These are phyloP conservation scores for Jatropha multifida DNA, from an alignment of 441 rosid species.

Conservation along the genomic window DNA sequence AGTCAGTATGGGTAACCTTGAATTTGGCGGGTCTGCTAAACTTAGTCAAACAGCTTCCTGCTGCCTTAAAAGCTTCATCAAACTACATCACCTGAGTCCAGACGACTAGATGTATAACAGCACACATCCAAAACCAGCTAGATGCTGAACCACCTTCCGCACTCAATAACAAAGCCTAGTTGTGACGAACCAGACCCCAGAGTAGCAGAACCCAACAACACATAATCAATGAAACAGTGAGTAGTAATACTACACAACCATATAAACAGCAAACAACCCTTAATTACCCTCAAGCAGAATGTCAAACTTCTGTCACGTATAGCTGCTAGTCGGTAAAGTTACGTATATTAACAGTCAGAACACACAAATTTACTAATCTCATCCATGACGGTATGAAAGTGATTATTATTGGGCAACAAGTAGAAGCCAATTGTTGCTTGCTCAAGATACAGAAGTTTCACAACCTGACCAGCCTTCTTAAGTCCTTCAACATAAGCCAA, in stretches of 20 bases:
- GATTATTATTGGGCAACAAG: slow-evolving; percentile 85
- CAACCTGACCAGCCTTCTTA: slow-evolving; percentile 50
- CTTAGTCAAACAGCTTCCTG: slow-evolving; percentile 31
- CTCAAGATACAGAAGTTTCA: slow-evolving; percentile 66
- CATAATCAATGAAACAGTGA: slow-evolving; percentile 28
- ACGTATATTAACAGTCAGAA: slow-evolving; percentile 40
- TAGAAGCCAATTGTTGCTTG: slow-evolving; percentile 94
- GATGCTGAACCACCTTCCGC: slow-evolving; percentile 34
- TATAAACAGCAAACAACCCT: slow-evolving; percentile 31
- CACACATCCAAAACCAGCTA: slow-evolving; percentile 35
- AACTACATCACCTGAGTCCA: slow-evolving; percentile 29
- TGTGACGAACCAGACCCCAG: slow-evolving; percentile 19
- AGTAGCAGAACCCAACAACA: slow-evolving; percentile 20
- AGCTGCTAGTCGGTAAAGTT: slow-evolving; percentile 29
- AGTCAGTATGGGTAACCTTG: slow-evolving; percentile 23
- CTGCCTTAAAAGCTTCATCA: slow-evolving; percentile 29
- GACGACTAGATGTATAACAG: slow-evolving; percentile 18
- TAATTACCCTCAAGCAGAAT: slow-evolving; percentile 22
- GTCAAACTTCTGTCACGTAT: slow-evolving; percentile 34
- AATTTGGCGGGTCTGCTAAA: slow-evolving; percentile 30
- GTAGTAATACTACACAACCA: slow-evolving; percentile 32
- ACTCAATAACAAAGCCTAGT: slow-evolving; percentile 26
- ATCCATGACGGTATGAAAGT: slow-evolving; percentile 79
- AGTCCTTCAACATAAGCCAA: slow-evolving; percentile 77
- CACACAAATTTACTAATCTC: slow-evolving; percentile 75